Evolutionary conservation across 1,284 basidiomycete genomes (phyloP).

Genomic region (Ustilago loliicola): DNA sequence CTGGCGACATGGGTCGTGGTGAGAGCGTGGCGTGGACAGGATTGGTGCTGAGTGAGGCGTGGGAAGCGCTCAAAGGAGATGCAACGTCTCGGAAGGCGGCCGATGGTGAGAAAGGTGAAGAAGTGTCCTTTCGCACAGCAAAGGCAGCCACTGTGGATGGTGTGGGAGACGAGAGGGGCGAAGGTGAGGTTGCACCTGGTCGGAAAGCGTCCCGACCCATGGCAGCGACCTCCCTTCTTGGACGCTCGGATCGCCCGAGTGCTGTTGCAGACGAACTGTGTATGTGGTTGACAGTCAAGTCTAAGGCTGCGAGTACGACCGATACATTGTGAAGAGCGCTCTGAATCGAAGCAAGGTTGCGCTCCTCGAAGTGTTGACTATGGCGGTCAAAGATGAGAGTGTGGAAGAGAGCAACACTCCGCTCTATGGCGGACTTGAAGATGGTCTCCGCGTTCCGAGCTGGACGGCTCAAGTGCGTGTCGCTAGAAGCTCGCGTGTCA

Average conservation of each 20-base stretch:
- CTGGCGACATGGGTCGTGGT: conserved; percentile 31
- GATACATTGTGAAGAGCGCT: background rate
- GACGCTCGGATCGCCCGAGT: background rate
- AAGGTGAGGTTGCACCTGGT: conserved; percentile 36
- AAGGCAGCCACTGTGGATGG: conserved; percentile 30
- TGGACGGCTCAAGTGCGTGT: no score
- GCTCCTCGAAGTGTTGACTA: background rate
- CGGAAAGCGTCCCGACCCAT: conserved; percentile 31
- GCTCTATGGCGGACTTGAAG: background rate
- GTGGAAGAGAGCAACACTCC: background rate
- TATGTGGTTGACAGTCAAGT: background rate
- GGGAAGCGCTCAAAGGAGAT: conserved; percentile 34
- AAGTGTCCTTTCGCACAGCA: conserved; percentile 23
- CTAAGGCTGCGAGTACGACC: background rate
- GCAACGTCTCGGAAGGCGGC: conserved; percentile 34
- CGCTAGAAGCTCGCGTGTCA: background rate
- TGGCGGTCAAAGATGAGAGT: background rate
- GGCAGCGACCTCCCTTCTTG: background rate
- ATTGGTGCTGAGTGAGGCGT: conserved; percentile 38
- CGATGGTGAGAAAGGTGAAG: conserved; percentile 25
- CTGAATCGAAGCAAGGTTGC: background rate
- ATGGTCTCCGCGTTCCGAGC: background rate
- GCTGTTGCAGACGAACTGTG: background rate
- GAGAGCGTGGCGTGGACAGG: conserved; percentile 39
- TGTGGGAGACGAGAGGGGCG: conserved; percentile 34